Evolutionary conservation across 768 basidiomycete genomes (phyloP), one percentile per base, ranked within the genome.

Genomic region (Auricularia sp.): DNA sequence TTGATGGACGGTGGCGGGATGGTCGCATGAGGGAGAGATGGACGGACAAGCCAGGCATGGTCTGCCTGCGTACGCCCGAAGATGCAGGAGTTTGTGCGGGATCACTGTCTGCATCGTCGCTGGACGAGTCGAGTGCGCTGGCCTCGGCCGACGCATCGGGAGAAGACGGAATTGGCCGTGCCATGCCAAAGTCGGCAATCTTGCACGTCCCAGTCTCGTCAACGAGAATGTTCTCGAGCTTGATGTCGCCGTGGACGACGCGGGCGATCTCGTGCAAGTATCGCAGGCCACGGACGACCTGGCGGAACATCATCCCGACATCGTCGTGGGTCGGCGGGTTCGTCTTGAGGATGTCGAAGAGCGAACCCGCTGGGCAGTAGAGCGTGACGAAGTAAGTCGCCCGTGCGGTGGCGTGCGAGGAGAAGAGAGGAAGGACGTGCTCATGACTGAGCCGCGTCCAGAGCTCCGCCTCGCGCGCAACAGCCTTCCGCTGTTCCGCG

Each of bases 191-290:
- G 76, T 95, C 93, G 54, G 80, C 79, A 37, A 96, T 88, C 71
- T 86, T 85, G 78, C 92, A 94, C n/a, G 87, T 82, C 64, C 91
- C 89, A 79, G 84, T 85, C 73, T 92, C 89, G 74, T 95, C 92
- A 63, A 95, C 87, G 54, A 98, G 84, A 61, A 98, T 86, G 77
- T 99, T 99, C 77, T 98, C 97, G 66, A 97, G 84, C 78, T 99
- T 99, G 74, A 99, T 79, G 77, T 99, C 97, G 70, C 94, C 84
- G 77, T 99, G 96, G 63, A 95, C 89, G 69, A 89, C 84, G 7
- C 81, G 76, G 34, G 85, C 88, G 51, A 83, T 82, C 65, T 88
- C 84, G 74, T 96, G 93, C 72, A 96, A 75, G 76, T 94, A 94
- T 63, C 85, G 82, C 71, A 94, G 75, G 21, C 90, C 92, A 64